Evolutionary conservation across 164 flowering plant genomes (phyloP).

Genomic region (Sextonia rubra): DNA sequence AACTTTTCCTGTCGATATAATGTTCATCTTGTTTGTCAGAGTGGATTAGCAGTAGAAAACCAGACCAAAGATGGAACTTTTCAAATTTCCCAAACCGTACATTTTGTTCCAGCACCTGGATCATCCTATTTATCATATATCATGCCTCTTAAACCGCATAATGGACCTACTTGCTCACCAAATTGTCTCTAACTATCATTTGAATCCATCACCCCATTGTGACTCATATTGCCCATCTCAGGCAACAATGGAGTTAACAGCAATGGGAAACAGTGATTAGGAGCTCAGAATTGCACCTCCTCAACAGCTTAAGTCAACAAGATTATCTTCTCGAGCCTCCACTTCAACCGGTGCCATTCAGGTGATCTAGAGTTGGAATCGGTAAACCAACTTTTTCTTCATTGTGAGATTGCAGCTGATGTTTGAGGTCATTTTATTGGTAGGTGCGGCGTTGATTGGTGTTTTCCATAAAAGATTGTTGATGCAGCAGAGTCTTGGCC

Average conservation of each 20-base stretch:
- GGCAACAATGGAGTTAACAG: neutral
- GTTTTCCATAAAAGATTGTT: too few relatives aligned
- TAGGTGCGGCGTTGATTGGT: too few relatives aligned
- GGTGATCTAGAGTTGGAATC: constrained; percentile 4
- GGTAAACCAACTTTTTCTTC: too few relatives aligned
- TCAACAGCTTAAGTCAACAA: neutral
- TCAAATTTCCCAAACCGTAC: neutral
- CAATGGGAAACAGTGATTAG: constrained; percentile 6
- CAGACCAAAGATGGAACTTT: neutral
- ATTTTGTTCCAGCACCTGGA: constrained; percentile 1
- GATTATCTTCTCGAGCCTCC: constrained; percentile 3
- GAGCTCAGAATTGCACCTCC: constrained; percentile 10
- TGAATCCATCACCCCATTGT: neutral
- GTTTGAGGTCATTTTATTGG: too few relatives aligned
- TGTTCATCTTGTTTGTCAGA: neutral
- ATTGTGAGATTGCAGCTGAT: too few relatives aligned
- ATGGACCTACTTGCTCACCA: neutral
- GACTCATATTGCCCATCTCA: constrained; percentile 2
- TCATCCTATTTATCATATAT: neutral
- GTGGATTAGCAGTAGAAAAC: neutral
- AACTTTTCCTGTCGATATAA: too few relatives aligned
- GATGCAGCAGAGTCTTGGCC: too few relatives aligned
- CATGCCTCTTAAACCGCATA: neutral
- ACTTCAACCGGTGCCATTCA: constrained; percentile 5
- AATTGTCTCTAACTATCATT: neutral